Conservation (phyloP, 768 basidiomycete species). For the Leccinum sublutescens region DNA sequence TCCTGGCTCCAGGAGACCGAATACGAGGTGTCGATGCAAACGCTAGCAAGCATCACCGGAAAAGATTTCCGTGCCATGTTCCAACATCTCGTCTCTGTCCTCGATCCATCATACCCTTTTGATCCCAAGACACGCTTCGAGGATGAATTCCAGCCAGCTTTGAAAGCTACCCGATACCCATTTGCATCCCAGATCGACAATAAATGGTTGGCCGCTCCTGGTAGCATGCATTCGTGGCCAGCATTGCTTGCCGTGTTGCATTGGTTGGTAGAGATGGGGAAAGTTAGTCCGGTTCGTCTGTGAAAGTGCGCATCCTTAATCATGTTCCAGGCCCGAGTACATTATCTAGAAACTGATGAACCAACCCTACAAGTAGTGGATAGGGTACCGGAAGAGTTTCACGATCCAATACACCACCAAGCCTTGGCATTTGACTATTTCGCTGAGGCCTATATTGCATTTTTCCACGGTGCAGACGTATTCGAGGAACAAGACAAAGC, state of each 20-base stretch:
- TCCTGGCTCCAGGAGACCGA: conserved; percentile 65
- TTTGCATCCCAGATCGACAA: conserved; percentile 74
- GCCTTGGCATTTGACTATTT: conserved; percentile 78
- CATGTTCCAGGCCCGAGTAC: conserved; percentile 29
- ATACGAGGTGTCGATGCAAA: conserved; percentile 66
- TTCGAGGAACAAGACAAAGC: conserved; percentile 68
- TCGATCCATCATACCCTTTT: conserved; percentile 71
- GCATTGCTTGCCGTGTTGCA: conserved; percentile 82
- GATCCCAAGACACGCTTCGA: conserved; percentile 60
- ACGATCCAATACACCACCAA: conserved; percentile 68
- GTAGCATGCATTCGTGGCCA: conserved; percentile 92
- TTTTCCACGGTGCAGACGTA: conserved; percentile 65
- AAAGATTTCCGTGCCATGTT: conserved; percentile 88
- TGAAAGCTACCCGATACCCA: conserved; percentile 82
- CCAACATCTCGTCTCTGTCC: conserved; percentile 63
- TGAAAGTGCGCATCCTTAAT: not conserved
- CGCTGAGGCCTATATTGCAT: conserved; percentile 61
- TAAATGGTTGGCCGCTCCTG: conserved; percentile 86
- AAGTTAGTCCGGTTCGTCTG: conserved; percentile 48
- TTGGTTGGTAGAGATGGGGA: conserved; percentile 87
- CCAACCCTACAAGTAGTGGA: conserved; percentile 63
- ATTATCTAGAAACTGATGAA: conserved; percentile 61
- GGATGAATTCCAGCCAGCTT: conserved; percentile 75
- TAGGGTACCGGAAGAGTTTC: conserved; percentile 71
- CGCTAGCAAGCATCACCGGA: conserved; percentile 73